Evolutionary conservation across 2,329 filamentous ascomycete species (phyloP).

Genomic region (Ceratocystis cacaofunesta): DNA sequence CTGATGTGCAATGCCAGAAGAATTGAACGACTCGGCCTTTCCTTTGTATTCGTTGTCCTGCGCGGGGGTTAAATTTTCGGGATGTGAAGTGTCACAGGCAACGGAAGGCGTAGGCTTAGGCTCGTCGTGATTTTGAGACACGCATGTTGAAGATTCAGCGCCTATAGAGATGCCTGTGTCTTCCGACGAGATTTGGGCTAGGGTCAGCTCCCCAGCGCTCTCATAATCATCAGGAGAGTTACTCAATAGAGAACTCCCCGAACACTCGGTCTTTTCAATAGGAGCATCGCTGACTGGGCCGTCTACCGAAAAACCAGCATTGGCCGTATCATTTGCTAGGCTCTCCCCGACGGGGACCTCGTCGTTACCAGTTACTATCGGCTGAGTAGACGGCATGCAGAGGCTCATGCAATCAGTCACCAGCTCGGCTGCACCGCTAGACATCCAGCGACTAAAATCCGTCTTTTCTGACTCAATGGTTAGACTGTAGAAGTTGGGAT

Average conservation of each 20-base stretch:
- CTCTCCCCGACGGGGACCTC: not conserved
- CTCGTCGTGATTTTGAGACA: not conserved
- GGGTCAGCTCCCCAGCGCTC: conserved; percentile 22
- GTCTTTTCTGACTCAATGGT: conserved; percentile 68
- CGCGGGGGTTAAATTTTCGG: not conserved
- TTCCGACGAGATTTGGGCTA: not conserved
- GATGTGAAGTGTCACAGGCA: not conserved
- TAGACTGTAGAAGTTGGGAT: conserved; percentile 71
- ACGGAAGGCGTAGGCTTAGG: not conserved
- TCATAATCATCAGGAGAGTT: not conserved
- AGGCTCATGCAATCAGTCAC: conserved; percentile 61
- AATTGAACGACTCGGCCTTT: not conserved
- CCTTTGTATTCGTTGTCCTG: not conserved
- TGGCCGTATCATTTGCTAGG: not conserved
- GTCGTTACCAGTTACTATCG: not conserved
- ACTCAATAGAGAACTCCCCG: not conserved
- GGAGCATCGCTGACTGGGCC: not conserved
- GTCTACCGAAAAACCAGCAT: not conserved
- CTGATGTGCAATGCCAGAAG: conserved; percentile 44
- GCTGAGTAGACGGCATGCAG: conserved; percentile 30
- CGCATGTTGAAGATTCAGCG: not conserved
- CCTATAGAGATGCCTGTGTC: not conserved
- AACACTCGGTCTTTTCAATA: not conserved
- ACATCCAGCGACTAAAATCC: conserved; percentile 63
- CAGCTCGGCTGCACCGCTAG: conserved; percentile 64